These are phyloP conservation scores for Gastrolobium bilobum DNA, from an alignment of 306 rosid genomes.

Conservation along the genomic window DNA sequence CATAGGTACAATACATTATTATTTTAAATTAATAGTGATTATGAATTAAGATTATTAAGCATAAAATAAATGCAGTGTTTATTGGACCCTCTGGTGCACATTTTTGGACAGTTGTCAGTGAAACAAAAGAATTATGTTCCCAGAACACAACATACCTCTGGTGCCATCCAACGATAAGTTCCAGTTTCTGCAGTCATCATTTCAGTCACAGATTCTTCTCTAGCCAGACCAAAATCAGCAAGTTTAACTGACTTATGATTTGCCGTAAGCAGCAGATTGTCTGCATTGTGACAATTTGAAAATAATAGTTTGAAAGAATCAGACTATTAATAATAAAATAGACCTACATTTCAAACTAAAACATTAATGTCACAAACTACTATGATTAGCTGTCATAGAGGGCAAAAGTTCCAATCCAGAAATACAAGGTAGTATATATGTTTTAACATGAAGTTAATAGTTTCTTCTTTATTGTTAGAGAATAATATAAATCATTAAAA, in stretches of 20 bases:
- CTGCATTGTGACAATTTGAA: conserved; percentile 52
- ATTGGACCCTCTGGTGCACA: conserved; percentile 1
- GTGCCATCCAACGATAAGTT: conserved; percentile 96
- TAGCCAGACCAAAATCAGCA: conserved; percentile 90
- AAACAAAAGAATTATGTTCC: background rate
- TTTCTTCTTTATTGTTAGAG: background rate
- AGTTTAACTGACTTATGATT: conserved; percentile 83
- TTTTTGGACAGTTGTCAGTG: background rate
- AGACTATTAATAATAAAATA: background rate
- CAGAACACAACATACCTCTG: conserved; percentile 69
- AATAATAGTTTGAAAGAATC: background rate
- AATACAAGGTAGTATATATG: background rate
- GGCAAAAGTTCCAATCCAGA: conserved; percentile 60
- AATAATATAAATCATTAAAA: too few relatives aligned
- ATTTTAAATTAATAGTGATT: background rate
- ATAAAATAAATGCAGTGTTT: background rate
- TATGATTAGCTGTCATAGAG: conserved; percentile 52
- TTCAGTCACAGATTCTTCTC: conserved; percentile 90
- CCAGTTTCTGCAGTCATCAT: conserved; percentile 97
- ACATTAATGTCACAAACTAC: conserved; percentile 7
- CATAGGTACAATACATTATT: background rate
- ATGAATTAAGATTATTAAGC: conserved; percentile 6
- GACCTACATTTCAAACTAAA: conserved; percentile 53
- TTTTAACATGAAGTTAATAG: background rate
- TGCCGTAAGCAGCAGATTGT: conserved; percentile 85